Evolutionary conservation across 768 basidiomycete genomes (phyloP).

Genomic region (Termitomyces sp.): DNA sequence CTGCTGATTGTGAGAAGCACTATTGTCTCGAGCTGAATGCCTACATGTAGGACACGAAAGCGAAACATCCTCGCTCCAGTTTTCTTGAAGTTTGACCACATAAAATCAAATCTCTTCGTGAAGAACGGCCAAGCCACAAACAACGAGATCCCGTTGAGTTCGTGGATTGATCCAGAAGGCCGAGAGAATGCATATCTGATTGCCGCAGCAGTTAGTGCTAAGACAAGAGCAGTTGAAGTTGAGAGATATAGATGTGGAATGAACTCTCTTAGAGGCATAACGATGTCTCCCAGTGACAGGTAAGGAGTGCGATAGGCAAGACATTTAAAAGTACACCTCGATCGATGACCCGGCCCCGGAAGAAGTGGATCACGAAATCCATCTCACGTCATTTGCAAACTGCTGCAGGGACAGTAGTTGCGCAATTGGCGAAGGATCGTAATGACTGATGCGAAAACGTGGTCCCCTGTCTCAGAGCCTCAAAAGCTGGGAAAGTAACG

Average conservation of each 20-base stretch:
- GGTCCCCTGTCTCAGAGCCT: too few species aligned
- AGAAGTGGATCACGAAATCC: not conserved
- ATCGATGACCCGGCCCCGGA: too few species aligned
- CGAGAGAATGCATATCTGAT: not conserved
- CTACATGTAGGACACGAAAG: constrained; percentile 25
- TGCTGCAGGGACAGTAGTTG: not conserved
- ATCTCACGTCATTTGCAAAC: not conserved
- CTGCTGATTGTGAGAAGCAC: constrained; percentile 4
- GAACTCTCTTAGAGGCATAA: not conserved
- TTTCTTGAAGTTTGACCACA: constrained; percentile 21
- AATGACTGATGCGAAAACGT: not conserved
- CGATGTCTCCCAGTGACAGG: not conserved
- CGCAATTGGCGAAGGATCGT: not conserved
- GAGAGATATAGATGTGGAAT: not conserved
- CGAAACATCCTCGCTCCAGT: constrained; percentile 20
- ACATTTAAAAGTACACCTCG: not conserved
- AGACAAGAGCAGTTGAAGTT: not conserved
- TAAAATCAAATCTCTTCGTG: constrained; percentile 25
- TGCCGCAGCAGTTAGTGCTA: not conserved
- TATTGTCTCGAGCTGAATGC: not conserved
- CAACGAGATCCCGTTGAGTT: constrained; percentile 23
- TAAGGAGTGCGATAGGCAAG: not conserved
- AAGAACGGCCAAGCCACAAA: constrained; percentile 28
- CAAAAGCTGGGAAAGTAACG: too few species aligned
- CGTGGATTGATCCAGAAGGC: constrained; percentile 3